Evolutionary conservation across 2,329 filamentous ascomycete genomes (phyloP).

Genomic region (Colletotrichum euphorbiae): DNA sequence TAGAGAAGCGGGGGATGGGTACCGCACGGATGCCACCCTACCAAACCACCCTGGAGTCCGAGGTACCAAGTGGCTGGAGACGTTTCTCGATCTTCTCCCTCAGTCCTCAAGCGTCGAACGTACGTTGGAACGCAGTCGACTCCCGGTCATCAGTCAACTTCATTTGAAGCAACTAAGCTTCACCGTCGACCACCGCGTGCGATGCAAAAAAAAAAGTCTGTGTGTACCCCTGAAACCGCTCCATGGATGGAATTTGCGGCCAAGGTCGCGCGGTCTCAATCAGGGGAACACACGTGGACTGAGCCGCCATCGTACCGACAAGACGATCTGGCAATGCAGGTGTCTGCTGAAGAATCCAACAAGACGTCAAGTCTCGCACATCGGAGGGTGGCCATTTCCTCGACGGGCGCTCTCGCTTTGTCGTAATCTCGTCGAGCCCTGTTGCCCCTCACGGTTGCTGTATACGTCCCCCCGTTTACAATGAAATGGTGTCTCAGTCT

Average conservation of each 20-base stretch:
- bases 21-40: conserved; percentile 4
- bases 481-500: too few species aligned
- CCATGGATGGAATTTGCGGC: not conserved
- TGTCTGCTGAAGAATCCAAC: not conserved
- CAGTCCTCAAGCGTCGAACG: conserved; percentile 11
- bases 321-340: not conserved
- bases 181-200: not conserved
- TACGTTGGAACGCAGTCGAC: not conserved
- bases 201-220: not conserved
- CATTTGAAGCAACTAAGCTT: not conserved
- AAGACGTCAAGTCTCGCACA: not conserved
- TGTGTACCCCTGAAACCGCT: not conserved
- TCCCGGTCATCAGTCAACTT: not conserved
- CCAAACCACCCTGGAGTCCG: not conserved
- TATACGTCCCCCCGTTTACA: too few species aligned
- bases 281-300: not conserved
- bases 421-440: not conserved
- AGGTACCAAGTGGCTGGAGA: conserved; percentile 31
- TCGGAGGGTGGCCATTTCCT: not conserved
- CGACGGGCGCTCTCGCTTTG: not conserved
- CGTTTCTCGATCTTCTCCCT: not conserved
- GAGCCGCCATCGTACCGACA: not conserved
- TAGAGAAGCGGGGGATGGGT: conserved; percentile 13
- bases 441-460: not conserved
- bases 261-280: not conserved